Evolutionary conservation across 768 basidiomycete species (phyloP), one percentile per base, ranked within the genome.

Genomic region (Trametes punicea): DNA sequence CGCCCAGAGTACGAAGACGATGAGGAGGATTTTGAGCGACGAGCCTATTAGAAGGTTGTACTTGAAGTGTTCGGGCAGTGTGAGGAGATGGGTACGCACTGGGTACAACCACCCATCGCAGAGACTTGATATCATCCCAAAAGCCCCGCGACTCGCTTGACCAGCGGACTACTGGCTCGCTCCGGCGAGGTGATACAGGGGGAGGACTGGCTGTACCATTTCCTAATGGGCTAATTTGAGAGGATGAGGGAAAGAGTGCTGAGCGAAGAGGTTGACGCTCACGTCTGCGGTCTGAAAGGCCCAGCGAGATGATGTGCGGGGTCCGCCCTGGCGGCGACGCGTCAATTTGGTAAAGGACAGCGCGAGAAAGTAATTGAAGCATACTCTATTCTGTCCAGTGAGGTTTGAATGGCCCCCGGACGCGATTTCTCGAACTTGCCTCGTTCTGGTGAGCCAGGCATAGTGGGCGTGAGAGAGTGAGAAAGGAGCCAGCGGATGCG

Each of bases 101-200:
- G 7, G 93, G 92, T 20, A 88, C 75, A 16, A 87, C 70, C 53
- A 85, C 84, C 93, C 93, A 96, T 62, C 82, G 75, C 13, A 77
- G 68, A 0, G 79, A 75, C 62, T 56, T 71, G 60, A 85, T 57
- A 67, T 86, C 77, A 66, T 75, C 70, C 81, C 81, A 71, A 27
- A 86, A 67, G 0, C 80, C 79, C 15, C 41, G 40, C 6, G 67
- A 68, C 31, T 56, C 36, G 6, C 62, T 65, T 2, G 65, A 64
- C 60, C 55, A 62, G 18, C 42, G 63, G 6, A 50, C 33, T 27
- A 31, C 16, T 9, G 55, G 41, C 21, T 46, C 46, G 27, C 25
- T 20, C 8, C 29, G 20, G 18, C 21, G 31, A 20, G 45, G 21
- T 30, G 40, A 40, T 44, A 54, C 18, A 18, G 46, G 38, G 30